Evolutionary conservation across 2,329 filamentous ascomycete genomes (phyloP).

Genomic region (Microdochium nivale): DNA sequence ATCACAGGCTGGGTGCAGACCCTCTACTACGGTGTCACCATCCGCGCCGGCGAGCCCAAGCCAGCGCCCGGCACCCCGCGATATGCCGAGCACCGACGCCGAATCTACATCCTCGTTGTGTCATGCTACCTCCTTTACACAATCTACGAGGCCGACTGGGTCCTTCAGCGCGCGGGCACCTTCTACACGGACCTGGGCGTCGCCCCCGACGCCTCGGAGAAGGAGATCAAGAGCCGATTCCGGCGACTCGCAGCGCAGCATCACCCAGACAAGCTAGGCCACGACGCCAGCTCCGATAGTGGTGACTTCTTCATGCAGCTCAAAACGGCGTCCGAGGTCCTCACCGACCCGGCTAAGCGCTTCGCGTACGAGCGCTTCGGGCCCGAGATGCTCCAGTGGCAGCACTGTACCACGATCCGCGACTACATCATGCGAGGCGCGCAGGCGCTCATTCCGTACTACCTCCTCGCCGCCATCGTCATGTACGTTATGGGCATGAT

Average conservation of each 20-base stretch:
- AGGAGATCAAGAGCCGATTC: slow-evolving; percentile 76
- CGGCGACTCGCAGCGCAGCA: slow-evolving; percentile 61
- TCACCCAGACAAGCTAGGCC: slow-evolving; percentile 77
- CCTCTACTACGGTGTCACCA: slow-evolving; percentile 79
- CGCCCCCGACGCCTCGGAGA: slow-evolving; percentile 58
- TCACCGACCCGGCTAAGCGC: slow-evolving; percentile 65
- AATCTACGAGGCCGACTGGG: slow-evolving; percentile 83
- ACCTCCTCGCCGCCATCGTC: slow-evolving; percentile 45
- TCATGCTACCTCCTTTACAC: slow-evolving; percentile 82
- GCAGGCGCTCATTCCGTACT: slow-evolving; percentile 51
- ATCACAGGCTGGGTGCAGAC: slow-evolving; percentile 70
- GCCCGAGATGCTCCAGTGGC: slow-evolving; percentile 59
- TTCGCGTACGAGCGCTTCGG: slow-evolving; percentile 91
- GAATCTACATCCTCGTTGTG: slow-evolving; percentile 78
- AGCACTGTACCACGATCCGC: slow-evolving; percentile 55
- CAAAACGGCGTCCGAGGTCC: slow-evolving; percentile 73
- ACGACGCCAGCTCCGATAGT: slow-evolving; percentile 22
- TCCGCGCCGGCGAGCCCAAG: slow-evolving; percentile 80
- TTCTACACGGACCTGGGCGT: slow-evolving; percentile 76
- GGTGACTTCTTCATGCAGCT: slow-evolving; percentile 65
- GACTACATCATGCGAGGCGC: slow-evolving; percentile 65
- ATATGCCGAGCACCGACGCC: slow-evolving; percentile 65
- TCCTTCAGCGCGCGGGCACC: slow-evolving; percentile 60
- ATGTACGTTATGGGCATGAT: slow-evolving; percentile 54
- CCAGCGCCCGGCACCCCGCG: slow-evolving; percentile 62